A percentile compares a stretch with the other conserved stretches of the same genome.
Conservation (phyloP, 176 grass and related monocot genomes). For the Urochloa ruziziensis region DNA sequence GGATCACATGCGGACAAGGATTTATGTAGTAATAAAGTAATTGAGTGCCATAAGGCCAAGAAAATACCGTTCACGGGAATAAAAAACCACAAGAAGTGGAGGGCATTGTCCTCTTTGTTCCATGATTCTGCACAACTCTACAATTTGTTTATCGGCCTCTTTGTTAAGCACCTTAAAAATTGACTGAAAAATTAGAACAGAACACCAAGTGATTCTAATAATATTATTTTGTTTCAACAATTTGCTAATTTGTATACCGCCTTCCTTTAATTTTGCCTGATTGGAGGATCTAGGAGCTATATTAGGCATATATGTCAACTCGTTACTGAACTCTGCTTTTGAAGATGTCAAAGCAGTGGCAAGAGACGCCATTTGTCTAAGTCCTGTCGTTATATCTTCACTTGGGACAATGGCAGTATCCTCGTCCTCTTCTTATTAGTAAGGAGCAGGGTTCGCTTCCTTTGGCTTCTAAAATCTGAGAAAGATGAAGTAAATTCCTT, state of each 20-base stretch:
- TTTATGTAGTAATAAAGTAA: too few species aligned
- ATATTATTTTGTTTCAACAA: background rate
- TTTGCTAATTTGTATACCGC: slow-evolving; percentile 43
- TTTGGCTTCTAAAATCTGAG: slow-evolving; percentile 65
- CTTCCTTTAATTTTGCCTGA: slow-evolving; percentile 39
- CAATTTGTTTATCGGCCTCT: slow-evolving; percentile 64
- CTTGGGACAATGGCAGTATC: slow-evolving; percentile 56
- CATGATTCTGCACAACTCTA: slow-evolving; percentile 68
- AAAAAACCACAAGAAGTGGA: slow-evolving; percentile 76
- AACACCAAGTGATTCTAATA: background rate
- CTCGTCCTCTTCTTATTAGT: too few species aligned
- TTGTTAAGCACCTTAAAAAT: background rate
- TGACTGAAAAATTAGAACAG: too few species aligned
- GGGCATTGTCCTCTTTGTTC: slow-evolving; percentile 66
- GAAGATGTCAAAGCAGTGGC: slow-evolving; percentile 61
- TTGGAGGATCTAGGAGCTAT: slow-evolving; percentile 39
- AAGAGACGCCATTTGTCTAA: slow-evolving; percentile 80
- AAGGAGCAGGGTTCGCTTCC: too few species aligned
- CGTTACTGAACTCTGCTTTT: slow-evolving; percentile 70
- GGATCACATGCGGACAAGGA: too few species aligned
- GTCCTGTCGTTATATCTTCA: slow-evolving; percentile 38
- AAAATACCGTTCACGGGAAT: slow-evolving; percentile 63
- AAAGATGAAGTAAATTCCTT: slow-evolving; percentile 1
- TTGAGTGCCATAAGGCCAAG: background rate
- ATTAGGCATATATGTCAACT: slow-evolving; percentile 53